phyloP scores from a whole-genome alignment of 352 stramenopile genomes.

The Chrysophaeum taylorii region DNA sequence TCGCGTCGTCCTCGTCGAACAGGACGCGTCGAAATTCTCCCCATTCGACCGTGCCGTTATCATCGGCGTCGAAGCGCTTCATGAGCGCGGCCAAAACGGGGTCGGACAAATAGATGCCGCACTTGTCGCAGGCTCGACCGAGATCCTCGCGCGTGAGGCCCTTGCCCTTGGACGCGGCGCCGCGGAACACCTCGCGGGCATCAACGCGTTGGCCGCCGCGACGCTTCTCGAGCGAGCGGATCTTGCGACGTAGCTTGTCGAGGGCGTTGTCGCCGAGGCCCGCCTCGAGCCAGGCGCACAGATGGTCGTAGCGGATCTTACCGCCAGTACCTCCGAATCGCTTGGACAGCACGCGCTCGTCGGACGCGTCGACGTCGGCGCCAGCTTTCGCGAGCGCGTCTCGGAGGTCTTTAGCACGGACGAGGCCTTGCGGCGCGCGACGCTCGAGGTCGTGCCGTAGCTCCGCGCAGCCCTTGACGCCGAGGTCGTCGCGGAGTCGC shows the following conservation, averaged over 20 bases:
- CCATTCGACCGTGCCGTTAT: not conserved
- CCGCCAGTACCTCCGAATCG: not conserved
- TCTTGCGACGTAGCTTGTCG: not conserved
- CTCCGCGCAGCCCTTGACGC: not conserved
- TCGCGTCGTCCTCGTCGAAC: not conserved
- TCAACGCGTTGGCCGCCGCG: not conserved
- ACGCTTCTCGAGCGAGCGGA: not conserved
- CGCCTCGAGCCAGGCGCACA: not conserved
- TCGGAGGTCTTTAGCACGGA: not conserved
- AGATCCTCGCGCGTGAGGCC: not conserved
- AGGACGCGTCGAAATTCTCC: not conserved
- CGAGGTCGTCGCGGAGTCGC: not conserved
- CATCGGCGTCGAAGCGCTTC: not conserved
- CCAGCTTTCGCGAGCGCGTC: not conserved
- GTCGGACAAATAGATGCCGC: not conserved
- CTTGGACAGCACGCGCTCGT: not conserved
- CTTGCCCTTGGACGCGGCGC: not conserved
- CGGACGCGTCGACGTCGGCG: not conserved
- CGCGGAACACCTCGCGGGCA: constrained; percentile 1
- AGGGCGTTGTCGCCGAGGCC: not conserved
- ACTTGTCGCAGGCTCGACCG: not conserved
- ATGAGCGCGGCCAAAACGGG: not conserved
- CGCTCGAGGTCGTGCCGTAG: not conserved
- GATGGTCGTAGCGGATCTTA: not conserved
- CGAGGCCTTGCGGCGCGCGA: too few species aligned